Evolutionary conservation across 2,329 filamentous ascomycete genomes (phyloP).

Genomic region (Pyricularia pennisetigena): DNA sequence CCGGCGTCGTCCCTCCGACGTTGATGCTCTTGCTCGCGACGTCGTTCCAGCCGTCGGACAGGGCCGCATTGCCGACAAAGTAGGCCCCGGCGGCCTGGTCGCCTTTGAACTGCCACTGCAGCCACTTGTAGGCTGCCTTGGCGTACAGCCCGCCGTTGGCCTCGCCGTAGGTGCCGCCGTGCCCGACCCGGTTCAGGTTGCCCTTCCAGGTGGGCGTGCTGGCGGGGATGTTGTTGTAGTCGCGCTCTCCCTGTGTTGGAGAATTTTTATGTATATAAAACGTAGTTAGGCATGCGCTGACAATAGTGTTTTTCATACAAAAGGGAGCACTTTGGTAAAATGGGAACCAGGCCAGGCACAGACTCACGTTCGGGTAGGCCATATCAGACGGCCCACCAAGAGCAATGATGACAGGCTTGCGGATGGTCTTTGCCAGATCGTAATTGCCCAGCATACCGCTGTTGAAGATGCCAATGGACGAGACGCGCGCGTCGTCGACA

Average conservation of each 20-base stretch:
- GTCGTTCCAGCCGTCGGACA: background rate
- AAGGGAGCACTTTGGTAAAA: too few relatives aligned
- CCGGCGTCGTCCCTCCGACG: background rate
- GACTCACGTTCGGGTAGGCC: conserved; percentile 3
- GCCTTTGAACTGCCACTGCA: background rate
- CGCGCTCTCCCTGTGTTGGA: background rate
- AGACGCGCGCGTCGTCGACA: conserved; percentile 12
- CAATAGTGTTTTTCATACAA: too few relatives aligned
- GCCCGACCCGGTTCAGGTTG: conserved; percentile 1
- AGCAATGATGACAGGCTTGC: conserved; percentile 7
- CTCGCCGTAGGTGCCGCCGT: conserved; percentile 3
- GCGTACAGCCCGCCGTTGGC: conserved; percentile 3
- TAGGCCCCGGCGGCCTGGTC: background rate
- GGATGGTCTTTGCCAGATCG: background rate
- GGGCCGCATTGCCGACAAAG: background rate
- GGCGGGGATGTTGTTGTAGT: conserved; percentile 3
- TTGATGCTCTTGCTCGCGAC: background rate
- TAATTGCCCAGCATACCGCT: conserved; percentile 9
- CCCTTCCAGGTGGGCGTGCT: conserved; percentile 5
- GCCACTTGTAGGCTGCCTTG: background rate
- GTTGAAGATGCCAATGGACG: conserved; percentile 16
- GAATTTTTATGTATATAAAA: too few relatives aligned
- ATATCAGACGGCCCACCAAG: conserved; percentile 5
- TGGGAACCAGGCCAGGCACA: background rate
- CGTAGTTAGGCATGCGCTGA: background rate